Conservation (phyloP, 257 asterid genomes). For the Orobanche coerulescens region DNA sequence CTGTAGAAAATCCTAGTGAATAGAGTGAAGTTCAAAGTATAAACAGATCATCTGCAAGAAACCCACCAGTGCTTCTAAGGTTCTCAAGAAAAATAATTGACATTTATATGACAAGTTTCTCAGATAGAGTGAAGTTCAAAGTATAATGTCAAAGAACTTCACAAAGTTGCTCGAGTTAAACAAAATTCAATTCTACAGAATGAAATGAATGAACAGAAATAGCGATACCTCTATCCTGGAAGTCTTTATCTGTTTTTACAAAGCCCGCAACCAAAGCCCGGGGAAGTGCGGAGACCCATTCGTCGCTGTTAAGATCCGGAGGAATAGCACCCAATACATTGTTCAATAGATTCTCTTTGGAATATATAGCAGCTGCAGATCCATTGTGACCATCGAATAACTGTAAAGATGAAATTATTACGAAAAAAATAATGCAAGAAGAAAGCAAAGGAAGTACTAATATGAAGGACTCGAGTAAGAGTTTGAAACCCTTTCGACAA, state of each 20-base stretch:
- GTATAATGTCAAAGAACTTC: not conserved
- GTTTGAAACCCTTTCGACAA: not conserved
- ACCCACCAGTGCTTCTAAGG: not conserved
- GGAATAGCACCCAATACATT: constrained; percentile 71
- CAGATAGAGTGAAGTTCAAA: not conserved
- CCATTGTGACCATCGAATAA: constrained; percentile 89
- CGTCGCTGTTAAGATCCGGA: constrained; percentile 64
- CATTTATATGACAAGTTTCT: not conserved
- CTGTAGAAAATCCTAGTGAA: not conserved
- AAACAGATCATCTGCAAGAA: not conserved
- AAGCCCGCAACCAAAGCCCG: constrained; percentile 91
- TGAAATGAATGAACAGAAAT: not conserved
- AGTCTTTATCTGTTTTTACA: constrained; percentile 80
- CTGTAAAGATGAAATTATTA: constrained; percentile 35
- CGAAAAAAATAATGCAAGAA: constrained; percentile 9
- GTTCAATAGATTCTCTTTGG: constrained; percentile 70
- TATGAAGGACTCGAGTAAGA: not conserved
- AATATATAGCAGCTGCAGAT: constrained; percentile 76
- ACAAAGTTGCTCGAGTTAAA: not conserved
- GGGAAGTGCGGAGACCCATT: constrained; percentile 69
- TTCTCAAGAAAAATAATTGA: not conserved
- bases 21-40: not conserved
- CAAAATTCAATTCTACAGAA: not conserved
- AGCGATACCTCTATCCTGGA: constrained; percentile 57
- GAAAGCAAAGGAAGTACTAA: not conserved